Conservation (phyloP, 2,329 filamentous ascomycete species). For the Sporothrix sp. region DNA sequence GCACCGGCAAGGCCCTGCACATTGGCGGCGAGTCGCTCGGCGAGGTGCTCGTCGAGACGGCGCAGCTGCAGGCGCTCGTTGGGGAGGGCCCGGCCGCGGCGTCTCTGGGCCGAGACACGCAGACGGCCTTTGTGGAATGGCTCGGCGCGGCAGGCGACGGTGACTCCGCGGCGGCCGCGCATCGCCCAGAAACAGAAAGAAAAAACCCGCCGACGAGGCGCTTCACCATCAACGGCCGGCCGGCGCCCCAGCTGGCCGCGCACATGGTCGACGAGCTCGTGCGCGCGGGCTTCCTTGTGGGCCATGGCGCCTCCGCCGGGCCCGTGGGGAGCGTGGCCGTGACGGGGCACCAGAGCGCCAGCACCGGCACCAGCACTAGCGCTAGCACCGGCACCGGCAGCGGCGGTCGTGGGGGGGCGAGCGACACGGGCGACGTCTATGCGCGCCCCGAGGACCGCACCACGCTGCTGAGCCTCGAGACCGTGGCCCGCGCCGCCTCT, state of each 20-base stretch:
- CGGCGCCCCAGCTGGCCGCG: constrained; percentile 26
- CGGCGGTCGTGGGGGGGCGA: constrained; percentile 1
- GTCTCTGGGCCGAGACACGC: constrained; percentile 33
- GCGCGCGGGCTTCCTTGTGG: constrained; percentile 57
- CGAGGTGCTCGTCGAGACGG: constrained; percentile 52
- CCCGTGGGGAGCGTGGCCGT: constrained; percentile 16
- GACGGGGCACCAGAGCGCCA: constrained; percentile 16
- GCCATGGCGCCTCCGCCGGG: constrained; percentile 23
- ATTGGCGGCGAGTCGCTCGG: constrained; percentile 23
- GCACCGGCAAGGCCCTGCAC: constrained; percentile 32
- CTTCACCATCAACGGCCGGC: constrained; percentile 12
- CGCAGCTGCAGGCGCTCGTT: constrained; percentile 45
- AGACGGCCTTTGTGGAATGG: constrained; percentile 41
- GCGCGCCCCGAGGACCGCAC: constrained; percentile 44
- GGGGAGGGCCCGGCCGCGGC: constrained; percentile 20
- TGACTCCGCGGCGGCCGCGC: constrained; percentile 28
- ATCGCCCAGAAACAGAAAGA: constrained; percentile 13
- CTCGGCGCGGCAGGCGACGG: constrained; percentile 42
- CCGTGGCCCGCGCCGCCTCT: constrained; percentile 54
- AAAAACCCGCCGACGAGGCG: too few species aligned
- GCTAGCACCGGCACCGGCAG: constrained; percentile 25
- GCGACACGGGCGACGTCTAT: constrained; percentile 27
- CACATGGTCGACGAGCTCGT: constrained; percentile 49
- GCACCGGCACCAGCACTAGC: background rate
- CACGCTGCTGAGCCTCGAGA: constrained; percentile 50